Evolutionary conservation across 345 rosid genomes (phyloP), one percentile per base, ranked within the genome.

Genomic region (Gossypium anomalum): DNA sequence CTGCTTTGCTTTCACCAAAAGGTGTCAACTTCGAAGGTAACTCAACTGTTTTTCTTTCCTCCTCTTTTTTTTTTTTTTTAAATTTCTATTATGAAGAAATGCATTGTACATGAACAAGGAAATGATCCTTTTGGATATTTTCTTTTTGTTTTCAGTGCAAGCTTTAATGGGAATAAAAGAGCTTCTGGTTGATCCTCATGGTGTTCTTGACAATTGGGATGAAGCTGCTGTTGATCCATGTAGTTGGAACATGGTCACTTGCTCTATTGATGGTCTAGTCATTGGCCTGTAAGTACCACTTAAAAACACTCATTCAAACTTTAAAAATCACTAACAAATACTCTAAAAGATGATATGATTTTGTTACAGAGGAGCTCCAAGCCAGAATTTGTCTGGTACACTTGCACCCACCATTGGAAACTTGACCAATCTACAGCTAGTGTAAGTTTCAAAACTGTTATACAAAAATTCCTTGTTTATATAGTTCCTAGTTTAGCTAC

Each of bases 21-120:
- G 98, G 98, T 74, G 92, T 91, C 58, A 93, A 93, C 85, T 85
- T 22, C 80, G 98, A 93, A 91, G 98, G 98, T 91, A 88, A 80
- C 7, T 79, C 7, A 34, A 34, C 41, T 34, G 41, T 34, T 34
- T 34, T 34, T 34, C 41, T 34, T 34, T 34, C 7, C 7, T 4
- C 0, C 3, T 25, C 2, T 27, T 27, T 25, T 25, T 27, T 27
- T 27, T 29, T 34, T 5, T 1, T 34, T 34, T 34, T 34, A 0
- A 34, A 5, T 34, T 34, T 34, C 41, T 34, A 5, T 34, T 1
- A 34, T 34, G 41, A 34, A 34, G 41, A 34, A 34, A 5, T 34
- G 41, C 41, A 5, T 34, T 34, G 41, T 5, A 34, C 41, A 34
- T 34, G 41, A 34, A 34, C 41, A 34, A 34, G 1, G 7, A 34